These are phyloP conservation scores for Mallotus japonicus DNA, from an alignment of 441 rosid species.

Conservation along the genomic window DNA sequence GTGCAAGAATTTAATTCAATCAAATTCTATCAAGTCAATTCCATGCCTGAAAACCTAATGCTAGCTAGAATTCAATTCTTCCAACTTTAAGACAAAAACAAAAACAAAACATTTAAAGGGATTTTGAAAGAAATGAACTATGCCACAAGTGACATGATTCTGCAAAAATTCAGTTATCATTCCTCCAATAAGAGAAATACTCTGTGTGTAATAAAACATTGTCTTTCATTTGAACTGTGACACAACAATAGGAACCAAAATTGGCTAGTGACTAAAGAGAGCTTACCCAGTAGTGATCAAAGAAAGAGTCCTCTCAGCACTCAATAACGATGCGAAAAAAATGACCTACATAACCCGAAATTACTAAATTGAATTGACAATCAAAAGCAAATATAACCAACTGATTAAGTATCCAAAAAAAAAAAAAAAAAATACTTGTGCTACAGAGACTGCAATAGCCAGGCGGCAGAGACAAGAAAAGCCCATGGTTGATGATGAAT, in stretches of 20 bases:
- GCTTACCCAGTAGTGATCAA: constrained; percentile 35
- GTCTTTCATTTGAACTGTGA: neutral
- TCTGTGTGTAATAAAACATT: neutral
- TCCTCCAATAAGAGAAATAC: constrained; percentile 2
- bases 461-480: constrained; percentile 1
- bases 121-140: no score
- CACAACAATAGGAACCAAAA: neutral
- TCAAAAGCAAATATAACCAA: neutral
- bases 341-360: constrained; percentile 37
- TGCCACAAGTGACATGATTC: no score
- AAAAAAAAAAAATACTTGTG: neutral
- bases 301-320: constrained; percentile 32
- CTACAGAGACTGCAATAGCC: neutral
- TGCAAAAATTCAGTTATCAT: neutral
- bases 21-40: no score
- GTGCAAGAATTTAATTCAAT: no score
- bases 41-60: no score
- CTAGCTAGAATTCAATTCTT: no score
- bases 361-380: neutral
- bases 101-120: no score
- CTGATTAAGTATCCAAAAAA: no score
- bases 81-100: no score
- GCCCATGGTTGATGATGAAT: neutral
- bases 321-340: constrained; percentile 28
- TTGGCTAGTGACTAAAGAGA: neutral